Evolutionary conservation across 164 flowering plant species (phyloP).

Genomic region (Stephania japonica): DNA sequence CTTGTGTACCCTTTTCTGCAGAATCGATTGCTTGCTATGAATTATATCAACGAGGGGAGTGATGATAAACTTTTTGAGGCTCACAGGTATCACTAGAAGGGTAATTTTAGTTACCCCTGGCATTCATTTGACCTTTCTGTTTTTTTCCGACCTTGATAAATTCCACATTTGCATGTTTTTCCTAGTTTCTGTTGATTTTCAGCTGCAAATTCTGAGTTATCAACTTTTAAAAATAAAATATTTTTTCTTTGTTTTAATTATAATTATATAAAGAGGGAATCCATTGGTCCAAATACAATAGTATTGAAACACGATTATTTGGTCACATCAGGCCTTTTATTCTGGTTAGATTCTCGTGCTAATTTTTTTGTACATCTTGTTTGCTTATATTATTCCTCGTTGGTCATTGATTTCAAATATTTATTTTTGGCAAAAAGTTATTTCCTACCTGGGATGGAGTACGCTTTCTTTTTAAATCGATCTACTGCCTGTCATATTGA

Average conservation of each 20-base stretch:
- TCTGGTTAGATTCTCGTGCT: not conserved
- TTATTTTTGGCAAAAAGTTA: not conserved
- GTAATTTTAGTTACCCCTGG: not conserved
- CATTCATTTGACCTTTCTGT: not conserved
- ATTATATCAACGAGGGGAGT: conserved; percentile 83
- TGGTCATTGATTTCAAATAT: not conserved
- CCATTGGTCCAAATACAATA: not conserved
- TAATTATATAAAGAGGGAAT: not conserved
- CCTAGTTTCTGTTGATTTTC: not conserved
- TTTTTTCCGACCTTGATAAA: not conserved
- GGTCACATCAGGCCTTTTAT: not conserved
- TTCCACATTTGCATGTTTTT: not conserved
- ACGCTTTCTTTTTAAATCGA: not conserved
- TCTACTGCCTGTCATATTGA: not conserved
- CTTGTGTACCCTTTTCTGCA: conserved; percentile 25
- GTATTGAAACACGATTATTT: not conserved
- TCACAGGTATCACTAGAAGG: conserved; percentile 63
- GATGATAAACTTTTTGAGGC: conserved; percentile 95
- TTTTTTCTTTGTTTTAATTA: not conserved
- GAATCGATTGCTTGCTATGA: conserved; percentile 99
- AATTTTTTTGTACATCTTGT: not conserved
- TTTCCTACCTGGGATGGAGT: not conserved
- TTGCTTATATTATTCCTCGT: not conserved
- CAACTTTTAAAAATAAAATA: not conserved
- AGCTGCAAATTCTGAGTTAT: not conserved